Evolutionary conservation across 257 asterid genomes (phyloP).

Genomic region (Primulina huaijiensis): DNA sequence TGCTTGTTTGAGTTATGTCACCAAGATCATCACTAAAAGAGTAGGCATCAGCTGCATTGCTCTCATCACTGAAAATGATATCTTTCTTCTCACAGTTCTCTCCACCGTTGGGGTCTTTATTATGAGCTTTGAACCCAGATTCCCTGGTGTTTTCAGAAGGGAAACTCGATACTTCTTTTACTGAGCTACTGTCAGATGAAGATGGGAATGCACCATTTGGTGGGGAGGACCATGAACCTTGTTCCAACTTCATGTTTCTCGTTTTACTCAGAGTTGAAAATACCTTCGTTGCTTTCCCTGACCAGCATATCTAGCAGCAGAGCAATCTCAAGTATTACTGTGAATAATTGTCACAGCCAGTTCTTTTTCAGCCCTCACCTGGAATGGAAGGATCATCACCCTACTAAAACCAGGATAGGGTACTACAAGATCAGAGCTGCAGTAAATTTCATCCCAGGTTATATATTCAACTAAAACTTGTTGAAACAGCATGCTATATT

Average conservation of each 20-base stretch:
- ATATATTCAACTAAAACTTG: conserved; percentile 39
- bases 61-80: conserved; percentile 37
- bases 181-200: conserved; percentile 35
- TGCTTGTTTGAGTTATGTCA: conserved; percentile 42
- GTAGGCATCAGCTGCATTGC: conserved; percentile 38
- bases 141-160: conserved; percentile 42
- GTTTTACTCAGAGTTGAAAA: conserved; percentile 34
- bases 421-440: conserved; percentile 69
- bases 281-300: conserved; percentile 30
- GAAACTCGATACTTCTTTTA: conserved; percentile 47
- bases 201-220: conserved; percentile 45
- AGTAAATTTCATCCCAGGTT: conserved; percentile 63
- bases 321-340: conserved; percentile 32
- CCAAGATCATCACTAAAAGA: conserved; percentile 19
- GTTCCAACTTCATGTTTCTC: conserved; percentile 49
- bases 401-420: conserved; percentile 42
- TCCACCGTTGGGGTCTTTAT: conserved; percentile 30
- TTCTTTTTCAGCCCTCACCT: conserved; percentile 45
- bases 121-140: conserved; percentile 38
- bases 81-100: conserved; percentile 39
- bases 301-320: conserved; percentile 30
- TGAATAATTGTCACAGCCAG: conserved; percentile 30
- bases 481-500: too few species aligned
- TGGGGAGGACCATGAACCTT: conserved; percentile 35
- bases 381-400: conserved; percentile 30